Base-by-base conservation (phyloP, 441 rosid genomes). In the Omphalea diandra region DNA sequence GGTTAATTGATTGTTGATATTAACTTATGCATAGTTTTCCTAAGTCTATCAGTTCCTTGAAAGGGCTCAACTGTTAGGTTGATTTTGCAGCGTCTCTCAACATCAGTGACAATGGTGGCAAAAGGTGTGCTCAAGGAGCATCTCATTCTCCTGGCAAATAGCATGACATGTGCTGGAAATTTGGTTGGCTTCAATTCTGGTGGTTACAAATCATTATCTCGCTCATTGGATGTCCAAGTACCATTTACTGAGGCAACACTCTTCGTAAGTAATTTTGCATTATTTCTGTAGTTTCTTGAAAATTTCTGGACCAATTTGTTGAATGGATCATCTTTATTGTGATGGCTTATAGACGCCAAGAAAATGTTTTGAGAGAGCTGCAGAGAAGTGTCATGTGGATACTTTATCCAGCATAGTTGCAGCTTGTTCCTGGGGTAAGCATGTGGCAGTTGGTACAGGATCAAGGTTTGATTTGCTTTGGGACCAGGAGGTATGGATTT, bases 181-280 rank as follows among this genome's bases (percentile, higher is more conserved):
- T 79, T 95, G 85, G 80, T 93, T 74, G 99, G 99, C 55, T 95
- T 95, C 80, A 89, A 88, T 62, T 67, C 94, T 80, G 94, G 90
- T 67, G 97, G 99, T 63, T 90, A 86, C 73, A 93, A 91, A 79
- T 83, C 97, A 32, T 52, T 93, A 65, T 80, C 87, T 47, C 88
- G 82, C 36, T 84, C 98, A 22, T 75, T 93, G 74, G 87, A 90
- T 76, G 74, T 96, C 72, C 93, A 93, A 83, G 96, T 88, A 46
- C 99, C 99, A 60, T 96, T 96, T 80, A 90, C 96, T 2, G 99
- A 96, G 82, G 99, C 99, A 74, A 96, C 97, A 15, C 83, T 87
- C 35, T 88, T 81, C 80, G 99, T 96, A 73, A 74, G 98, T 87
- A 49, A 35, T 75, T 72, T 66, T 32, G 3, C 3, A 24, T 59